Percentiles rank a stretch among this genome's conserved stretches.
Conservation (phyloP, 2,329 filamentous ascomycete genomes). For the Plectosphaerella plurivora region DNA sequence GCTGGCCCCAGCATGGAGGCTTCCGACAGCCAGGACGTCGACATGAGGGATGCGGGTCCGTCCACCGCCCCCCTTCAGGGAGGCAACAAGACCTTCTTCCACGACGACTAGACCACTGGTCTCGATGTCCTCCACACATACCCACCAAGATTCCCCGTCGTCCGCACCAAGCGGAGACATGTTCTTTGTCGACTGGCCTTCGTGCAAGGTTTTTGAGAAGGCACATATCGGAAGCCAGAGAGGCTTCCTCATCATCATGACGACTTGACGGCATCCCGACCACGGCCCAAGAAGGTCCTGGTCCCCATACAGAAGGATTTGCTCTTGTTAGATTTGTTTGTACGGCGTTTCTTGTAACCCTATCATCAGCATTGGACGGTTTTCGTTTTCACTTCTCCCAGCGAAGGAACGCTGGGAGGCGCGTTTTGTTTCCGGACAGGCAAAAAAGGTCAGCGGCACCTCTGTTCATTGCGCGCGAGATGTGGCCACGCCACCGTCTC, state of each 20-base stretch:
- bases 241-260: background rate
- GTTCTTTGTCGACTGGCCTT: background rate
- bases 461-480: too few species aligned
- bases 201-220: background rate
- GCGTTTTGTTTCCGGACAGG: too few species aligned
- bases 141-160: background rate
- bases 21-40: constrained; percentile 39
- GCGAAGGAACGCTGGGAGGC: background rate
- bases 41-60: constrained; percentile 53
- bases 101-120: constrained; percentile 30
- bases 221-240: background rate
- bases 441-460: too few species aligned
- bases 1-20: constrained; percentile 27
- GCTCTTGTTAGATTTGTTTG: background rate
- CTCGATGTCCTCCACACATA: background rate
- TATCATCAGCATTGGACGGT: background rate
- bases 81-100: constrained; percentile 45
- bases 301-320: too few species aligned
- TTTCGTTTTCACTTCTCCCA: background rate
- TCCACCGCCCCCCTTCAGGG: constrained; percentile 48
- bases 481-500: too few species aligned
- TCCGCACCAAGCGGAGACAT: background rate
- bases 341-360: background rate
- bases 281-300: too few species aligned
- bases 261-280: background rate